Conservation (phyloP, 306 rosid species). For the Cucumis sativus region Cucumber_9930_V3 NC_026657.2:10932501-10933000, state of each 20-base stretch:
- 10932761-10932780: neutral
- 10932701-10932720: neutral
- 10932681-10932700: too few species aligned
- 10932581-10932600: conserved; percentile 52
- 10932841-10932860: neutral
- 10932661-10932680: too few species aligned
- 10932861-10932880: neutral
- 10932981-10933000: conserved; percentile 75
- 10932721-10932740: neutral
- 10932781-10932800: neutral
- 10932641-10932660: too few species aligned
- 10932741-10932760: neutral
- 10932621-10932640: too few species aligned
- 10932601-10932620: neutral
- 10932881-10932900: conserved; percentile 6
- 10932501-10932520: conserved; percentile 83
- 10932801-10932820: neutral
- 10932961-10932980: conserved; percentile 62
- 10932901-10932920: conserved; percentile 94
- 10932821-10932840: neutral
- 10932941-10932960: conserved; percentile 84
- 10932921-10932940: conserved; percentile 93
- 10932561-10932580: conserved; percentile 93
- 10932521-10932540: conserved; percentile 89
- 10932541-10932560: conserved; percentile 96